phyloP scores from a whole-genome alignment of 2,329 filamentous ascomycete genomes.

The Claviceps digitariae region DNA sequence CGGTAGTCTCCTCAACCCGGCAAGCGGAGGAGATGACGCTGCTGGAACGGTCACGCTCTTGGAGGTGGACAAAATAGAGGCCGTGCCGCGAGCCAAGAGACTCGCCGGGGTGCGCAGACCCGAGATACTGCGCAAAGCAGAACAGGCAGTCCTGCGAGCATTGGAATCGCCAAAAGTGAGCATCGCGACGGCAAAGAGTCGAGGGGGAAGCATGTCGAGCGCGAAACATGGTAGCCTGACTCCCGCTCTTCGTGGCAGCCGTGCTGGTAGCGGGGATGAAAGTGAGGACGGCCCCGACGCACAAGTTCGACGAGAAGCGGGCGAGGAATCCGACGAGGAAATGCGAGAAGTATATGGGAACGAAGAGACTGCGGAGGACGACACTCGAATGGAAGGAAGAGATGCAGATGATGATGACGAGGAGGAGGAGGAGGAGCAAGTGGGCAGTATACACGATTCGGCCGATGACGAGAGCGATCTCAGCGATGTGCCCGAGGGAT shows the following conservation, averaged over 20 bases:
- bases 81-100: slow-evolving; percentile 25
- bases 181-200: slow-evolving; percentile 31
- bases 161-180: slow-evolving; percentile 34
- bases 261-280: slow-evolving; percentile 25
- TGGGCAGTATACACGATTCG: slow-evolving; percentile 48
- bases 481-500: slow-evolving; percentile 47
- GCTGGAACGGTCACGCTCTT: slow-evolving; percentile 21
- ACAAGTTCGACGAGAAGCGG: slow-evolving; percentile 23
- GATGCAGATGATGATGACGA: slow-evolving; percentile 13
- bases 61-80: slow-evolving; percentile 28
- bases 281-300: slow-evolving; percentile 28
- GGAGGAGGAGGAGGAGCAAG: slow-evolving; percentile 8
- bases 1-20: slow-evolving; percentile 28
- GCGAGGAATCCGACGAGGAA: slow-evolving; percentile 22
- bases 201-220: slow-evolving; percentile 38
- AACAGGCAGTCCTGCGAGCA: slow-evolving; percentile 39
- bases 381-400: slow-evolving; percentile 15
- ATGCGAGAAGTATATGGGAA: slow-evolving; percentile 28
- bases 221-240: slow-evolving; percentile 30
- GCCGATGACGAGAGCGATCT: slow-evolving; percentile 58
- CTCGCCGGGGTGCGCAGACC: slow-evolving; percentile 34
- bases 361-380: slow-evolving; percentile 17
- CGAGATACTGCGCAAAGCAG: slow-evolving; percentile 48
- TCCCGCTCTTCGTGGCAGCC: slow-evolving; percentile 22
- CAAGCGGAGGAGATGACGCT: slow-evolving; percentile 24